Evolutionary conservation across 2,329 filamentous ascomycete species (phyloP).

Genomic region (Paraphoma chrysanthemicola): DNA sequence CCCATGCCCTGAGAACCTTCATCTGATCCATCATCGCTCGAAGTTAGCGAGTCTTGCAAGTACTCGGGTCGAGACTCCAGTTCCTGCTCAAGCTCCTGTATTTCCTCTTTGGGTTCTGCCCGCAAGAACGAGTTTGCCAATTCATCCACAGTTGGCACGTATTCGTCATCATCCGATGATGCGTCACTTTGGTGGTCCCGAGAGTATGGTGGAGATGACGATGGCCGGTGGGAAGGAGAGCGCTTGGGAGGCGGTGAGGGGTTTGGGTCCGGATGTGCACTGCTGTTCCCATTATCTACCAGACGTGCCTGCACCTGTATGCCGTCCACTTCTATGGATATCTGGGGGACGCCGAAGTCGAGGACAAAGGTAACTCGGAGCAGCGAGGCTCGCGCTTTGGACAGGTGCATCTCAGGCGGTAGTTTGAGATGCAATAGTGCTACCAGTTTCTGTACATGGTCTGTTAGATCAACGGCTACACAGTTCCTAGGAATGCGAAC

Average conservation of each 20-base stretch:
- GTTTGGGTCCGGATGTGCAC: constrained; percentile 6
- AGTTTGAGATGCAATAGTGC: constrained; percentile 70
- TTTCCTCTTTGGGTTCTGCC: constrained; percentile 71
- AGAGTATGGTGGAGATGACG: constrained; percentile 14
- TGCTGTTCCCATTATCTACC: constrained; percentile 19
- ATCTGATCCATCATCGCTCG: constrained; percentile 69
- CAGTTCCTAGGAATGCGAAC: constrained; percentile 53
- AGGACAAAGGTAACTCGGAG: constrained; percentile 85
- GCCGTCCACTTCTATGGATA: constrained; percentile 81
- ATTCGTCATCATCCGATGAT: constrained; percentile 37
- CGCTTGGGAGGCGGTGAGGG: constrained; percentile 10
- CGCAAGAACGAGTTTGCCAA: constrained; percentile 81
- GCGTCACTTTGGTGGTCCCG: constrained; percentile 21
- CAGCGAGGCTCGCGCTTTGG: constrained; percentile 75
- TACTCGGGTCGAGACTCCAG: constrained; percentile 69
- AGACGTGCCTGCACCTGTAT: constrained; percentile 69
- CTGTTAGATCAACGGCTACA: not conserved
- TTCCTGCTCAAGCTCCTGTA: constrained; percentile 71
- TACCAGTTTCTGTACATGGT: constrained; percentile 72
- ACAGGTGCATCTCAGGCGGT: constrained; percentile 73
- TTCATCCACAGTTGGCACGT: constrained; percentile 72
- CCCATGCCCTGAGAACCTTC: constrained; percentile 72
- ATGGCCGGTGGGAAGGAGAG: constrained; percentile 10
- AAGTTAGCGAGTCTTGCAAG: constrained; percentile 65
- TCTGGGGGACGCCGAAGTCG: constrained; percentile 85